phyloP scores from a whole-genome alignment of 78 protist species.

The Protostelium mycophagum region DNA sequence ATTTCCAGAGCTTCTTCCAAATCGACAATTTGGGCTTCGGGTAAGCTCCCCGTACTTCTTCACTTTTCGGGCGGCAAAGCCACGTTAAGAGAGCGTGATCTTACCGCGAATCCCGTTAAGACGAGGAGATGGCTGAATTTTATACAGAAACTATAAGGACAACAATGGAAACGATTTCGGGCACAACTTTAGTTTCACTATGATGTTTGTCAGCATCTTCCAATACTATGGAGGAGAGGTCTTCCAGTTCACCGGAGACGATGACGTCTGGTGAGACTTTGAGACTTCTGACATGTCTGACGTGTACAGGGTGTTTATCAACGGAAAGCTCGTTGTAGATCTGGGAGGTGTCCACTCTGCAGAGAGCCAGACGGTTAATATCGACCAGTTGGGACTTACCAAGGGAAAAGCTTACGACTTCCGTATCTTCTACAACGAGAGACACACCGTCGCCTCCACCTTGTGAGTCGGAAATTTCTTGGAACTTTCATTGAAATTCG shows the following conservation, averaged over 20 bases:
- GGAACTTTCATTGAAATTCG: neutral
- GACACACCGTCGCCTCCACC: neutral
- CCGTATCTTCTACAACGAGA: neutral
- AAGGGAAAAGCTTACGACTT: constrained; percentile 11
- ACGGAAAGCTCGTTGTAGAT: constrained; percentile 29
- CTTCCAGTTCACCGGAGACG: constrained; percentile 34
- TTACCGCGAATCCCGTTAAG: too few relatives aligned
- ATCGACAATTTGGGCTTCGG: neutral
- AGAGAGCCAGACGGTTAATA: neutral
- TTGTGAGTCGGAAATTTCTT: neutral
- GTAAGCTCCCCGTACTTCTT: neutral
- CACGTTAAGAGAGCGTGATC: too few relatives aligned
- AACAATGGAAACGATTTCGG: neutral
- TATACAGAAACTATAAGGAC: neutral
- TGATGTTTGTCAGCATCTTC: neutral
- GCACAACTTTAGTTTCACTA: neutral
- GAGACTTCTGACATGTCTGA: neutral
- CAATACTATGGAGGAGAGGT: constrained; percentile 14
- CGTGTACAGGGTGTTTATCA: constrained; percentile 13
- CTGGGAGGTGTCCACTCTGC: neutral
- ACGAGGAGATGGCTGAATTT: too few relatives aligned
- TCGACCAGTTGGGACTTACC: neutral
- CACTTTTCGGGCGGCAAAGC: neutral
- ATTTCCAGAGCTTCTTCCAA: neutral
- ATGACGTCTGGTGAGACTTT: constrained; percentile 22